These are phyloP conservation scores for Lactarius hatsudake DNA, from an alignment of 768 basidiomycete genomes.

Conservation along the genomic window DNA sequence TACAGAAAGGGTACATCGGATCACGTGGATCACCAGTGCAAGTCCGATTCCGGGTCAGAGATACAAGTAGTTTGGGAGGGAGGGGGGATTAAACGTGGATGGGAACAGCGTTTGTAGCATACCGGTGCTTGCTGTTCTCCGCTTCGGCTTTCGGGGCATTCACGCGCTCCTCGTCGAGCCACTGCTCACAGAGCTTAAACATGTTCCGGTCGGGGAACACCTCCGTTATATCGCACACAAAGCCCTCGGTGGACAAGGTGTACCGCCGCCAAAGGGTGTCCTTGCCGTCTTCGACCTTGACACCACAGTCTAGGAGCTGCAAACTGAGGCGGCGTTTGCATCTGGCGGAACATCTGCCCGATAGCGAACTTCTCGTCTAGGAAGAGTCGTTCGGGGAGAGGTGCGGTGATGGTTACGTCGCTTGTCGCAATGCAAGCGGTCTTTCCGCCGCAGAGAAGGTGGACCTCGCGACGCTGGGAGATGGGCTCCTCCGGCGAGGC, in stretches of 20 bases:
- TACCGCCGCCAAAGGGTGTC: conserved; percentile 53
- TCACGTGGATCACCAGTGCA: not conserved
- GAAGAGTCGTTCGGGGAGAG: conserved; percentile 57
- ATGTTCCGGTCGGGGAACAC: conserved; percentile 66
- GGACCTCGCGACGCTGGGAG: conserved; percentile 61
- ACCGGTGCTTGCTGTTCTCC: conserved; percentile 20
- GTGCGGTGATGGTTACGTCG: conserved; percentile 57
- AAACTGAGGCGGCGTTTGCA: conserved; percentile 54
- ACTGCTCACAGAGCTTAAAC: conserved; percentile 54
- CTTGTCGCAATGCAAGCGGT: conserved; percentile 64
- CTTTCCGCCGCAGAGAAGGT: conserved; percentile 54
- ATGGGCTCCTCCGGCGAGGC: conserved; percentile 49
- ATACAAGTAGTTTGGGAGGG: too few relatives aligned
- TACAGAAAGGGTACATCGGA: not conserved
- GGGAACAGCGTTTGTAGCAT: conserved; percentile 15
- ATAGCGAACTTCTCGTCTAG: conserved; percentile 65
- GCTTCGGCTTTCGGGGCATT: not conserved
- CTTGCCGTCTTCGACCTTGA: conserved; percentile 30
- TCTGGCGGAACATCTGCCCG: conserved; percentile 62
- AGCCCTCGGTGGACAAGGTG: conserved; percentile 51
- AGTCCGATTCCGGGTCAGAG: too few relatives aligned
- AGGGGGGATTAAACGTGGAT: not conserved
- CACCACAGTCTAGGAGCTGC: conserved; percentile 55
- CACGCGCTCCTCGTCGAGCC: conserved; percentile 43
- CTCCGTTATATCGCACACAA: conserved; percentile 66